Percentiles rank a stretch among this genome's conserved stretches.
Evolutionary conservation across 495 filamentous ascomycete genomes (phyloP).

Genomic region (Glonium stellatum): DNA sequence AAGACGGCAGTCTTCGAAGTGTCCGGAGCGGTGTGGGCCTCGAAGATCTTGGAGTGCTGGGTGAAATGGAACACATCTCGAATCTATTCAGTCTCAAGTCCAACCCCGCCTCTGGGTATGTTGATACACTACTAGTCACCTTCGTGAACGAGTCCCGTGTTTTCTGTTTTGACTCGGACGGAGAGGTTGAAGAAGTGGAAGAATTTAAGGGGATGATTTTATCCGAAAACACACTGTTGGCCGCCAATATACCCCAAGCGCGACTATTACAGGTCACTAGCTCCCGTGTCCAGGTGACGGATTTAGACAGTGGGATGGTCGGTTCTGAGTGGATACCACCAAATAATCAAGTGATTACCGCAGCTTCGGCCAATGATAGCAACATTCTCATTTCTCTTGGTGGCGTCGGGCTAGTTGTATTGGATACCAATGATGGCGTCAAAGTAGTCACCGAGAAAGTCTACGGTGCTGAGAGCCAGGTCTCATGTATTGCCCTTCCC

Average conservation of each 20-base stretch:
- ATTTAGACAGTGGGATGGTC: slow-evolving; percentile 62
- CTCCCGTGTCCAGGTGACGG: slow-evolving; percentile 53
- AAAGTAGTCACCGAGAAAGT: slow-evolving; percentile 50
- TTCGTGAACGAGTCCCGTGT: slow-evolving; percentile 78
- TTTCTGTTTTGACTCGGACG: slow-evolving; percentile 66
- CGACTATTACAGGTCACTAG: slow-evolving; percentile 74
- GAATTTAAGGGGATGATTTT: slow-evolving; percentile 63
- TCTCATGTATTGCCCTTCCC: slow-evolving; percentile 73
- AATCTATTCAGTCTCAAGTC: slow-evolving; percentile 62
- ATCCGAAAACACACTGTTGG: slow-evolving; percentile 65
- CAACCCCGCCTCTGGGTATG: slow-evolving; percentile 36
- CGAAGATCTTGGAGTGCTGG: slow-evolving; percentile 77
- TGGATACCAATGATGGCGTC: slow-evolving; percentile 56
- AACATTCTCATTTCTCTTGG: slow-evolving; percentile 65
- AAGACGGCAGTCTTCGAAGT: slow-evolving; percentile 78
- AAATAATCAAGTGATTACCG: slow-evolving; percentile 57
- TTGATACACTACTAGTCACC: slow-evolving; percentile 71
- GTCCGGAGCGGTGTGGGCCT: slow-evolving; percentile 91
- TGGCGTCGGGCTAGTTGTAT: slow-evolving; percentile 58
- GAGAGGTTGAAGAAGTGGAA: slow-evolving; percentile 80
- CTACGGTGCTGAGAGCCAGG: slow-evolving; percentile 59
- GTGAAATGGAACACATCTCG: slow-evolving; percentile 68
- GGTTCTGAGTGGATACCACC: slow-evolving; percentile 61
- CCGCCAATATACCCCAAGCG: slow-evolving; percentile 52
- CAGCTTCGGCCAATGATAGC: slow-evolving; percentile 64